Evolutionary conservation across 305 asterid genomes (phyloP).

Genomic region (Lippia alba): DNA sequence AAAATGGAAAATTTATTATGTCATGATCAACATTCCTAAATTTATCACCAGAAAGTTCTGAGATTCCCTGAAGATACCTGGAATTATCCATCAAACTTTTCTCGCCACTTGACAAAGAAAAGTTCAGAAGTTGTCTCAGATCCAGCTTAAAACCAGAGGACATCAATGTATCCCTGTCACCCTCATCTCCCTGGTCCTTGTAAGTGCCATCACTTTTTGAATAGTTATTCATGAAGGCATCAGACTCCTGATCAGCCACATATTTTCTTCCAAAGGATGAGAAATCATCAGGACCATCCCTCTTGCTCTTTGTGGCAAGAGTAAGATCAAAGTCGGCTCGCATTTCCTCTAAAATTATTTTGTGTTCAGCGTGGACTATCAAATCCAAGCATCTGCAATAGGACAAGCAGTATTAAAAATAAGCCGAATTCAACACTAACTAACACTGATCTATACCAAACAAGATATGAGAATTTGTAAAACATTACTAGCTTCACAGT

Average conservation of each 20-base stretch:
- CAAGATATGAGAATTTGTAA: too few relatives aligned
- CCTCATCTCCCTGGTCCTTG: conserved; percentile 34
- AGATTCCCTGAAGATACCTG: conserved; percentile 42
- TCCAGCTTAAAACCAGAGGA: conserved; percentile 46
- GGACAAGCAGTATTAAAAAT: conserved; percentile 11
- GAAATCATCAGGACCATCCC: conserved; percentile 35
- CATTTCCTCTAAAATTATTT: conserved; percentile 82
- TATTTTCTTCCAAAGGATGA: conserved; percentile 32
- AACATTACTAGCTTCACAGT: too few relatives aligned
- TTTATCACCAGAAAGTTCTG: conserved; percentile 6
- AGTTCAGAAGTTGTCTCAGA: conserved; percentile 36
- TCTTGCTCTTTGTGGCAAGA: conserved; percentile 42
- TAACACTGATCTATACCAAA: too few relatives aligned
- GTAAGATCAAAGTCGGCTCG: conserved; percentile 69
- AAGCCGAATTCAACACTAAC: background rate
- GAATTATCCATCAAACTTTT: conserved; percentile 40
- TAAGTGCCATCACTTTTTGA: conserved; percentile 34
- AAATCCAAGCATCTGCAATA: conserved; percentile 79
- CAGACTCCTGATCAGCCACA: conserved; percentile 38
- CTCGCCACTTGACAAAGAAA: conserved; percentile 31
- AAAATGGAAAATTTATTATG: background rate
- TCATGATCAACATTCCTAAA: background rate
- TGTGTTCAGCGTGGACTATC: conserved; percentile 90
- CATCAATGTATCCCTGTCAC: conserved; percentile 34
- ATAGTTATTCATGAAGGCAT: conserved; percentile 35